These are phyloP conservation scores for Penicillium polonicum DNA, from an alignment of 2,329 filamentous ascomycete genomes.

Conservation along the genomic window DNA sequence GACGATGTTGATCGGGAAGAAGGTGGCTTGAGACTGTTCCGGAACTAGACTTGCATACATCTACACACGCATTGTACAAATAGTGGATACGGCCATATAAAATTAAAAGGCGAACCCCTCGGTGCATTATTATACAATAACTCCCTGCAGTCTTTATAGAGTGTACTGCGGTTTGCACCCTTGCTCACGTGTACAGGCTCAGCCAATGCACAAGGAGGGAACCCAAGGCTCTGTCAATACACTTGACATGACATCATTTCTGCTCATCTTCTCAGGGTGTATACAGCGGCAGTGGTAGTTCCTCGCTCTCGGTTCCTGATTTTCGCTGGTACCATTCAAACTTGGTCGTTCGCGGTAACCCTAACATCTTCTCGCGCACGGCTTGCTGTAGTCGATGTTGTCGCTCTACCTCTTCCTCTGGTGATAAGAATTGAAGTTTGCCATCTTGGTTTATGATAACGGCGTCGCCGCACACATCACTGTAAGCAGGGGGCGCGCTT, in stretches of 20 bases:
- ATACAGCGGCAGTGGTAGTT: slow-evolving; percentile 4
- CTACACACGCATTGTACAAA: slow-evolving; percentile 6
- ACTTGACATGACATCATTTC: background rate
- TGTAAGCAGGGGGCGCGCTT: slow-evolving; percentile 17
- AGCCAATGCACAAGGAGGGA: background rate
- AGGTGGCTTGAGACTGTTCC: slow-evolving; percentile 35
- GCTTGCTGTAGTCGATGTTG: slow-evolving; percentile 18
- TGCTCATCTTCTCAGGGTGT: slow-evolving; percentile 1
- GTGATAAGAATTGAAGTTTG: slow-evolving; percentile 25
- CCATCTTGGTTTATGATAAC: slow-evolving; percentile 28
- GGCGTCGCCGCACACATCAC: slow-evolving; percentile 28
- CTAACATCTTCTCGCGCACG: slow-evolving; percentile 29
- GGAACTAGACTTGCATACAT: slow-evolving; percentile 21
- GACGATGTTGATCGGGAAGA: slow-evolving; percentile 34
- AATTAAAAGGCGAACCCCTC: slow-evolving; percentile 2
- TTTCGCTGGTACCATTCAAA: slow-evolving; percentile 15
- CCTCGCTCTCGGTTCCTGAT: background rate
- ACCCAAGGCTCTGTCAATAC: background rate
- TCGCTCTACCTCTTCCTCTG: slow-evolving; percentile 26
- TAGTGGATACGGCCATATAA: slow-evolving; percentile 4
- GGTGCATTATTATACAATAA: slow-evolving; percentile 4
- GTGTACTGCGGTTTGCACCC: background rate
- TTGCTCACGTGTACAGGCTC: background rate
- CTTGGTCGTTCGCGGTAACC: slow-evolving; percentile 21
- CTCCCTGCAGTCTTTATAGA: background rate